phyloP scores from a whole-genome alignment of 1,284 basidiomycete species.

The Heliocybe sulcata region DNA sequence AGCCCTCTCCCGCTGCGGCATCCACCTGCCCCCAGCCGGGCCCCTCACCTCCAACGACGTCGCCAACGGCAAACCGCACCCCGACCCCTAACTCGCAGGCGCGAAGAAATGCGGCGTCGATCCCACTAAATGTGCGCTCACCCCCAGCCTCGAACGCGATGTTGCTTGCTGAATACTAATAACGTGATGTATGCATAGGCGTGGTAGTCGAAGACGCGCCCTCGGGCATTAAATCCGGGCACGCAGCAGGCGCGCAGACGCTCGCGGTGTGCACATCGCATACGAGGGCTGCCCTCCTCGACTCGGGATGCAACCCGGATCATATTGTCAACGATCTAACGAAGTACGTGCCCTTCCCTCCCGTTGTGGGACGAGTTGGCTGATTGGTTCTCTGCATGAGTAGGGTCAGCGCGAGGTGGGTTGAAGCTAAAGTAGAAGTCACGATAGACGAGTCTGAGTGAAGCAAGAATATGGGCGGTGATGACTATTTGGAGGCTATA shows the following conservation, averaged over 20 bases:
- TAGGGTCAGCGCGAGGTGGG: conserved; percentile 22
- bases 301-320: conserved; percentile 40
- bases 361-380: not conserved
- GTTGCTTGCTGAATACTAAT: not conserved
- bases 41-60: conserved; percentile 76
- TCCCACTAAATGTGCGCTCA: conserved; percentile 38
- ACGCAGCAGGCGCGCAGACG: conserved; percentile 65
- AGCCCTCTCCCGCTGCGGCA: conserved; percentile 51
- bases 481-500: no score
- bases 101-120: conserved; percentile 43
- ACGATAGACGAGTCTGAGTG: conserved; percentile 17
- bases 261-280: conserved; percentile 83
- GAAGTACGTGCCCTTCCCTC: conserved; percentile 26
- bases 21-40: conserved; percentile 46
- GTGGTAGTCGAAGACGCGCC: conserved; percentile 84
- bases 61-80: conserved; percentile 69
- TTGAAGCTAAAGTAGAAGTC: conserved; percentile 19
- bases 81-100: conserved; percentile 71
- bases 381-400: not conserved
- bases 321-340: conserved; percentile 48
- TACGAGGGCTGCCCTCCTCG: conserved; percentile 39
- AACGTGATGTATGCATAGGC: conserved; percentile 30
- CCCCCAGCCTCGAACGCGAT: not conserved
- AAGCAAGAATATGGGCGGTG: no score
- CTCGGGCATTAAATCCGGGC: conserved; percentile 67